phyloP scores from a whole-genome alignment of 208 protist species.

The Willaertia magna region DNA sequence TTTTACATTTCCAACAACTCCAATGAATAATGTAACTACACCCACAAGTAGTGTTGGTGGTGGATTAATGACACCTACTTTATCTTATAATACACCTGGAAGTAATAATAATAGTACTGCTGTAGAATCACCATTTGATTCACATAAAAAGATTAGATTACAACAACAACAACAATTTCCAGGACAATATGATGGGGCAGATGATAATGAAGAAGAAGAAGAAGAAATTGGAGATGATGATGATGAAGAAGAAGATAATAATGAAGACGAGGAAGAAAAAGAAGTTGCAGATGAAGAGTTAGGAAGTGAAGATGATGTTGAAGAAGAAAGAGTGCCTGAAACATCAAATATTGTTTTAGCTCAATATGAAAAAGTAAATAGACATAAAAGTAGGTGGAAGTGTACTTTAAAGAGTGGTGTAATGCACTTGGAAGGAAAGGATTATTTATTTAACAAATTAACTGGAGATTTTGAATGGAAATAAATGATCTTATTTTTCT shows the following conservation, averaged over 20 bases:
- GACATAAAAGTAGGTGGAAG: conserved; percentile 1
- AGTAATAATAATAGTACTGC: neutral
- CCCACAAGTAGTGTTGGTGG: neutral
- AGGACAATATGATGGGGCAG: neutral
- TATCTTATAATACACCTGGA: neutral
- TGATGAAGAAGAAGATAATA: neutral
- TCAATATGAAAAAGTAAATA: neutral
- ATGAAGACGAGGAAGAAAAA: neutral
- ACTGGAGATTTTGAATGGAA: conserved; percentile 11
- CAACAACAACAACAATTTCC: too few species aligned
- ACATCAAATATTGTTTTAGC: neutral
- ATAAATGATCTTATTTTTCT: neutral
- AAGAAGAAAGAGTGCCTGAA: neutral
- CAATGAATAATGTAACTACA: neutral
- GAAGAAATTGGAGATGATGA: neutral
- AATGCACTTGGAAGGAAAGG: neutral
- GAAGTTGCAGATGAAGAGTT: neutral
- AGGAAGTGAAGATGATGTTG: neutral
- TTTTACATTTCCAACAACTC: neutral
- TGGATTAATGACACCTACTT: neutral
- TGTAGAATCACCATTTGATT: too few species aligned
- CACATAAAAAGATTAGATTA: too few species aligned
- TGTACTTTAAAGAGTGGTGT: neutral
- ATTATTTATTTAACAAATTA: neutral
- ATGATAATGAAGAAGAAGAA: neutral